Percentiles rank a stretch among this genome's conserved stretches.
phyloP scores from a whole-genome alignment of 1,284 basidiomycete genomes.

The Melampsora larici-populina region DNA sequence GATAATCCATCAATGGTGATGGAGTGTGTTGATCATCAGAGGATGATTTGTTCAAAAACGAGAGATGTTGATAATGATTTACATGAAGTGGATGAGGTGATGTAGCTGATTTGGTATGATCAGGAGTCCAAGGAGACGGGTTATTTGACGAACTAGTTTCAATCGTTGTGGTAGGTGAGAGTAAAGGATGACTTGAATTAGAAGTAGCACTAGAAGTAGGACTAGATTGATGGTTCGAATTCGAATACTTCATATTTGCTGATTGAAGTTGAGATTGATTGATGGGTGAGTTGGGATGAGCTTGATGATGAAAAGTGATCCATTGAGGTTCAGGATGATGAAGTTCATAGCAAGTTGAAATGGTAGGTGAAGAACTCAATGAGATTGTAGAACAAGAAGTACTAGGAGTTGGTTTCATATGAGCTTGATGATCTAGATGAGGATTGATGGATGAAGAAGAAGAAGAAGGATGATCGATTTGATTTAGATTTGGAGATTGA shows the following conservation, averaged over 20 bases:
- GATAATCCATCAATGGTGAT: background rate
- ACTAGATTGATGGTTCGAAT: background rate
- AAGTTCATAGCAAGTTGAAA: background rate
- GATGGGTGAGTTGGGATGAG: background rate
- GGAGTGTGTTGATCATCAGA: background rate
- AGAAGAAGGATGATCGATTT: background rate
- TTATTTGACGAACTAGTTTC: background rate
- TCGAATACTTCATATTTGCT: background rate
- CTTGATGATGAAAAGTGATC: background rate
- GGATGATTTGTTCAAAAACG: too few species aligned
- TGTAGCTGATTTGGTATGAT: background rate
- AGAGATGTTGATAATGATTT: too few species aligned
- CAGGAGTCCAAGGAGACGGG: background rate
- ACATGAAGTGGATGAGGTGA: too few species aligned
- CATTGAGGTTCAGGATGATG: slow-evolving; percentile 1
- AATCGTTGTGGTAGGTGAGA: background rate
- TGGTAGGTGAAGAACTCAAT: background rate
- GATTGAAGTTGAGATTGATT: background rate
- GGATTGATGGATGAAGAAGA: background rate
- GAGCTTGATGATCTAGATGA: background rate
- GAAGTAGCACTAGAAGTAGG: background rate
- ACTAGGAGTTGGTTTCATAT: background rate
- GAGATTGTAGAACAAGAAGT: background rate
- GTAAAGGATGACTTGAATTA: background rate
- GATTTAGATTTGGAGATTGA: background rate